A percentile compares a stretch with the other conserved stretches of the same genome.
These are phyloP conservation scores for Penicillium salamii DNA, from an alignment of 495 filamentous ascomycete genomes.

Conservation along the genomic window DNA sequence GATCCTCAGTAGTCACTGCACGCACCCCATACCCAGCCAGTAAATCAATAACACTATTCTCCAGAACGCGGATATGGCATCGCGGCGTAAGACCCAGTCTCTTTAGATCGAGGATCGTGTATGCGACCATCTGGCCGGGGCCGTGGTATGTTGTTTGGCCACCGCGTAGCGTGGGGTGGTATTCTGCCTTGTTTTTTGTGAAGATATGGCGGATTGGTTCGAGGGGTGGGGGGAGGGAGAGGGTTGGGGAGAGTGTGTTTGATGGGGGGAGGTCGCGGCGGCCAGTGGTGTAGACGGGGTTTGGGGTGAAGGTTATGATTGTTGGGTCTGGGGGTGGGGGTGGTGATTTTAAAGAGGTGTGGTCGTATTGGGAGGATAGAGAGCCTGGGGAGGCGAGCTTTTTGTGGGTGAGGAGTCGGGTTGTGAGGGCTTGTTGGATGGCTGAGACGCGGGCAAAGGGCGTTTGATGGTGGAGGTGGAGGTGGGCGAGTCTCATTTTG, in stretches of 20 bases:
- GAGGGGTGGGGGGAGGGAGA: conserved; percentile 38
- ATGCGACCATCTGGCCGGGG: conserved; percentile 86
- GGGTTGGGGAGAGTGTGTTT: conserved; percentile 32
- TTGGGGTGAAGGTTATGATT: conserved; percentile 78
- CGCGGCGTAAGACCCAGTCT: conserved; percentile 52
- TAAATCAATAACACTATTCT: conserved; percentile 67
- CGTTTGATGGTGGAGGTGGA: conserved; percentile 63
- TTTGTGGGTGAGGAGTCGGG: conserved; percentile 44
- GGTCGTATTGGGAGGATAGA: conserved; percentile 18
- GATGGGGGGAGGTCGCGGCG: conserved; percentile 70
- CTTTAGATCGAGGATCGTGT: conserved; percentile 79
- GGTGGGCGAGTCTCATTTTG: conserved; percentile 57
- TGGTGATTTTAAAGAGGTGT: conserved; percentile 13
- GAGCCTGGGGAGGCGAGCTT: conserved; percentile 30
- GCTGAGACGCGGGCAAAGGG: conserved; percentile 46
- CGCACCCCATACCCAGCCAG: conserved; percentile 54
- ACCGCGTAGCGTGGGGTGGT: conserved; percentile 72
- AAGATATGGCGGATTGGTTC: conserved; percentile 35
- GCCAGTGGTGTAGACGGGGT: conserved; percentile 86
- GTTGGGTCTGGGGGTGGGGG: conserved; percentile 59
- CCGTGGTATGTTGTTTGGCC: conserved; percentile 96
- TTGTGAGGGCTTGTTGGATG: conserved; percentile 50
- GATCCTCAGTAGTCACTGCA: conserved; percentile 64
- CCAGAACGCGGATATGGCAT: conserved; percentile 71
- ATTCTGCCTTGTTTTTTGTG: conserved; percentile 51